phyloP scores from a whole-genome alignment of 345 rosid species.

The Hibiscus syriacus region DNA sequence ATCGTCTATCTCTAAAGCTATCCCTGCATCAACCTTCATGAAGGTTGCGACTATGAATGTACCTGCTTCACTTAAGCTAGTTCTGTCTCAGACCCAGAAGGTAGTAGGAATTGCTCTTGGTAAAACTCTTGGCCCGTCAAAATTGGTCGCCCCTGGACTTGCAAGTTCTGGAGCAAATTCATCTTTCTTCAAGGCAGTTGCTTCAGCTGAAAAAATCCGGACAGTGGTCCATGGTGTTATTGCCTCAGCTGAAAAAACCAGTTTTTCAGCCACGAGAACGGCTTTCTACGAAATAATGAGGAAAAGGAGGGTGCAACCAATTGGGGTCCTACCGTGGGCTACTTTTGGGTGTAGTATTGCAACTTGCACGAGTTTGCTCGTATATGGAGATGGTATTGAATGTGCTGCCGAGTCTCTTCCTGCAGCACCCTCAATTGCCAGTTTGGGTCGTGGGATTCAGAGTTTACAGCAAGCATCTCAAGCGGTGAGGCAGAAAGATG shows the following conservation, averaged over 20 bases:
- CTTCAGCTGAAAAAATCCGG: constrained; percentile 81
- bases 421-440: constrained; percentile 83
- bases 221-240: constrained; percentile 62
- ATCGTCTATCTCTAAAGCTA: constrained; percentile 68
- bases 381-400: constrained; percentile 85
- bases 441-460: constrained; percentile 86
- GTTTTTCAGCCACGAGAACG: constrained; percentile 88
- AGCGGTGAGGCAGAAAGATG: constrained; percentile 45
- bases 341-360: constrained; percentile 79
- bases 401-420: constrained; percentile 83
- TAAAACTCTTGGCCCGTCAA: constrained; percentile 53
- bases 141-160: constrained; percentile 62
- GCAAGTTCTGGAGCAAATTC: constrained; percentile 58
- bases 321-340: constrained; percentile 68
- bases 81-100: constrained; percentile 66
- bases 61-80: constrained; percentile 56
- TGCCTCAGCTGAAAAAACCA: constrained; percentile 88
- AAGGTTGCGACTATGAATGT: constrained; percentile 52
- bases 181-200: constrained; percentile 53
- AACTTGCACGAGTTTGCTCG: constrained; percentile 62
- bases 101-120: constrained; percentile 45
- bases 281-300: constrained; percentile 96
- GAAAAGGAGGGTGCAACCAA: constrained; percentile 48
- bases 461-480: constrained; percentile 65
- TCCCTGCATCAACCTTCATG: constrained; percentile 63